Evolutionary conservation across 2,329 filamentous ascomycete genomes (phyloP), one percentile per base, ranked within the genome.

Genomic region (Verticillium nubilum): DNA sequence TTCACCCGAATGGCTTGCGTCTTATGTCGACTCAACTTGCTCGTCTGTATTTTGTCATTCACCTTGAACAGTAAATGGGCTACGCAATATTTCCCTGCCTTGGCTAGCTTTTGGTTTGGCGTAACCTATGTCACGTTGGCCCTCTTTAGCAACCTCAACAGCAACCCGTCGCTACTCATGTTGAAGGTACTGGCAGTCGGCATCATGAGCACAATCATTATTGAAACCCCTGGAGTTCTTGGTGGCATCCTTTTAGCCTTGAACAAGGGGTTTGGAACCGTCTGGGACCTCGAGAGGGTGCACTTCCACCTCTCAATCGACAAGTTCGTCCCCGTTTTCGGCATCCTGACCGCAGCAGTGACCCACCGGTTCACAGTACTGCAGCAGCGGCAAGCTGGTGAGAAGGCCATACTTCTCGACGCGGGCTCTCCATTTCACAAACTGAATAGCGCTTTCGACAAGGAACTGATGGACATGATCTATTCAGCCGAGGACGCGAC

Each of bases 71-170:
- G 81, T 2, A 73, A 78, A 33, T 87, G 68, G 57, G 67, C 71
- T 64, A 67, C 67, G 33, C 87, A 88, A 68, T 83, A 85, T 68
- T 86, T 87, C 64, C 78, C 83, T 0, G 79, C 83, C 0, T 72
- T 86, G 1, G 76, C 82, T 42, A 85, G 78, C 55, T 86, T 87
- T 67, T 89, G 85, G 83, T 88, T 86, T 66, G 63, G 85, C 5
- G 71, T 86, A 25, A 73, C 84, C n/a, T 87, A 78, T 66, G 62
- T 73, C 29, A 85, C 82, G 4, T 72, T 87, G 59, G 71, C 74
- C 19, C 66, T 79, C 19, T 73, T 72, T 33, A 69, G 69, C 4
- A 64, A 66, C 27, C 67, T 70, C 61, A 86, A 86, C 63, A 67
- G 72, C 19, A 75, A 74, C 54, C 65, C 74, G 4, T 64, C 65